phyloP scores from a whole-genome alignment of 73 alveolate species.

The Blepharisma stoltei region DNA sequence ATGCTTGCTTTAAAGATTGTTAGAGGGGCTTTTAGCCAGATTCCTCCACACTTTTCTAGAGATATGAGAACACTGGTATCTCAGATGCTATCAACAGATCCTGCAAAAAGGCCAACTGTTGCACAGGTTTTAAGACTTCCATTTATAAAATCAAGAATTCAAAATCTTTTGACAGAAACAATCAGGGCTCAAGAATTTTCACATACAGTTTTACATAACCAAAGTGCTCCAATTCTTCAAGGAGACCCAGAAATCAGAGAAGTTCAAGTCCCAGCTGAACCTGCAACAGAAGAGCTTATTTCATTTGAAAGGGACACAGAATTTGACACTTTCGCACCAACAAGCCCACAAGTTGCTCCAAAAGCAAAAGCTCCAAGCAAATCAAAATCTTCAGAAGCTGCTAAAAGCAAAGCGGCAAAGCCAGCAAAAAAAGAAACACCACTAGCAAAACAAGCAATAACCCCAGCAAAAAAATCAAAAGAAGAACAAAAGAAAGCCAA shows the following conservation, averaged over 20 bases:
- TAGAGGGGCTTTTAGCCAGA: slow-evolving; percentile 63
- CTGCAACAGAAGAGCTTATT: too few relatives aligned
- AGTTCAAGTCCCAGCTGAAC: too few relatives aligned
- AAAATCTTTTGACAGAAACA: slow-evolving; percentile 46
- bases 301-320: too few relatives aligned
- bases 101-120: slow-evolving; percentile 70
- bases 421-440: neutral
- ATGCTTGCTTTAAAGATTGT: slow-evolving; percentile 68
- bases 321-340: too few relatives aligned
- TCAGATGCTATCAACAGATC: slow-evolving; percentile 54
- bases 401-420: neutral
- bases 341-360: too few relatives aligned
- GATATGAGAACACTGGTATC: slow-evolving; percentile 59
- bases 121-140: slow-evolving; percentile 63
- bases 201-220: slow-evolving; percentile 66
- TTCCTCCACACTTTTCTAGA: slow-evolving; percentile 62
- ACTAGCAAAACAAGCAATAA: neutral
- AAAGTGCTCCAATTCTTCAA: slow-evolving; percentile 41
- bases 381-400: neutral
- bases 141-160: slow-evolving; percentile 34
- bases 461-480: neutral
- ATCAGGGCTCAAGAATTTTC: slow-evolving; percentile 50
- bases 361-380: neutral
- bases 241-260: neutral
- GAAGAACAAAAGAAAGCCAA: neutral